Base-by-base conservation (phyloP, 1,284 basidiomycete genomes). In the Peniophora sp. region DNA sequence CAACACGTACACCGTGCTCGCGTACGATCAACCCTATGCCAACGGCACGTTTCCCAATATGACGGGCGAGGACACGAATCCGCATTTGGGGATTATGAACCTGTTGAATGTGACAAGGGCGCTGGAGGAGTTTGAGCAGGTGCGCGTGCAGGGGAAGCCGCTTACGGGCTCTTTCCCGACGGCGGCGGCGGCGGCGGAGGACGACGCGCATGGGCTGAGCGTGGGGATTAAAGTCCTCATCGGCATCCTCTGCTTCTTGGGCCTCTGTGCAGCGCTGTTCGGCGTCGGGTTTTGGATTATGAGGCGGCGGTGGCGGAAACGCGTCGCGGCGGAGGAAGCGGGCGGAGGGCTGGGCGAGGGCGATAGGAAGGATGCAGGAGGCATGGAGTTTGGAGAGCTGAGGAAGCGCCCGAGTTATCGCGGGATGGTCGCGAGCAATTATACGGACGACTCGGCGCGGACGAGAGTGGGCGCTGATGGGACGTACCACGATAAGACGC, bases 1-100 rank as follows among this genome's bases (percentile, higher is more conserved):
- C 10, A 88, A 80, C 58, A 74, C 78, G 3, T 89, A 88, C 62
- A 80, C 77, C 18, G 85, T 88, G 54, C 75, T 88, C 74, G 81
- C 81, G 0, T 86, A 82, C 61, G 70, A 76, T 47, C 54, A 60
- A 0, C 81, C 81, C 2, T 58, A 68, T 45, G 23, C 64, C 0
- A 57, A 71, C 22, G 81, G 81, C 5, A 58, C 58, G 2, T 80
- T 83, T 58, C 64, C 71, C 11, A 54, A 58, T 42, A 47, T 57
- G 12, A 54, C 53, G 41, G 55, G 51, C 46, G 9, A 17, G 43
- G 54, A 17, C 47, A 47, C 43, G 24, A 35, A 27, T 47, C 47
- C 23, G 47, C 56, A 45, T 11, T 54, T 63, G 2, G 48, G 36
- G 34, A 46, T 51, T 35, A 8, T 32, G 6, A 36, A 71, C 3